phyloP scores from a whole-genome alignment of 2,329 filamentous ascomycete genomes.

The Furcasterigmium sp. region DNA sequence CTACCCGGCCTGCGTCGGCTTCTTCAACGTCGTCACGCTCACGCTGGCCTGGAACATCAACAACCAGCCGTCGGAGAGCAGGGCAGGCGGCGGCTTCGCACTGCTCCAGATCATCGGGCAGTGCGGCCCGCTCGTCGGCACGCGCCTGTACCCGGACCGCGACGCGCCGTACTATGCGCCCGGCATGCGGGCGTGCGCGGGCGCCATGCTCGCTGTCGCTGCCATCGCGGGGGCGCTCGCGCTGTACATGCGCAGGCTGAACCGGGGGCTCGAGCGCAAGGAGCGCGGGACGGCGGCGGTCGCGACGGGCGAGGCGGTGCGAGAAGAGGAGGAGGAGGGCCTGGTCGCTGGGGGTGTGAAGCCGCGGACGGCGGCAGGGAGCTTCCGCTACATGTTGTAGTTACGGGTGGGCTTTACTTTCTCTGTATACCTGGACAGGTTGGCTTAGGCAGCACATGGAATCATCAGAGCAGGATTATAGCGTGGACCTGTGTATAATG shows the following conservation, averaged over 20 bases:
- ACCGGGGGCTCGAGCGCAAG: constrained; percentile 35
- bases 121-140: constrained; percentile 68
- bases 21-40: constrained; percentile 79
- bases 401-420: too few species aligned
- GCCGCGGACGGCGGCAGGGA: constrained; percentile 14
- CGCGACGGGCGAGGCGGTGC: neutral
- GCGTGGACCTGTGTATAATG: too few species aligned
- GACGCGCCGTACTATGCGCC: constrained; percentile 57
- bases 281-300: constrained; percentile 14
- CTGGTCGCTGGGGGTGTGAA: constrained; percentile 26
- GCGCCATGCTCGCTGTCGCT: constrained; percentile 58
- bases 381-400: constrained; percentile 44
- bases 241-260: constrained; percentile 45
- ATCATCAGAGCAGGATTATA: too few species aligned
- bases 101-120: constrained; percentile 79
- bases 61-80: constrained; percentile 66
- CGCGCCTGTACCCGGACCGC: constrained; percentile 55
- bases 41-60: constrained; percentile 88
- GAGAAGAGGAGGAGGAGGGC: constrained; percentile 31
- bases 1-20: constrained; percentile 73
- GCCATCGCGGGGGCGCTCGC: constrained; percentile 49
- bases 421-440: too few species aligned
- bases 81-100: constrained; percentile 71
- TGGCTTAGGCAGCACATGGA: too few species aligned
- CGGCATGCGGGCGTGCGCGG: constrained; percentile 59